Evolutionary conservation across 2,329 filamentous ascomycete genomes (phyloP).

Genomic region (Raffaelea albimanens): DNA sequence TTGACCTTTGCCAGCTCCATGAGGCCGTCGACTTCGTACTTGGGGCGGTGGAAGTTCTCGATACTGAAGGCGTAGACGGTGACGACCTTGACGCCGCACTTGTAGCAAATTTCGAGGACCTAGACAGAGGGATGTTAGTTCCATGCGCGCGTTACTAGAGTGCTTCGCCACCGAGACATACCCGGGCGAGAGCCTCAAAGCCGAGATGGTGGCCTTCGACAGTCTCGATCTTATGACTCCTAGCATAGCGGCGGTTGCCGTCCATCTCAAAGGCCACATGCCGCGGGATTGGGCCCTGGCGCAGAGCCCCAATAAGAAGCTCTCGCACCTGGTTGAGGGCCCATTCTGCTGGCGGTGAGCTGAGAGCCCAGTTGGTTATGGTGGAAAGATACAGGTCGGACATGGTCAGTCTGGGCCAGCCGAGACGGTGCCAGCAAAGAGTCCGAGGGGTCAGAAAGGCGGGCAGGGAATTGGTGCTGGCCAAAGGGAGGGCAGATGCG

Average conservation of each 20-base stretch:
- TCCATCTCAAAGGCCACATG: conserved; percentile 99
- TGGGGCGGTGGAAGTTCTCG: conserved; percentile 95
- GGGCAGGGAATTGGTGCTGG: no score
- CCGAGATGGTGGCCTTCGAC: conserved; percentile 93
- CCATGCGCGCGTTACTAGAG: no score
- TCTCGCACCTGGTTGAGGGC: conserved; percentile 69
- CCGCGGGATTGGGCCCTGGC: conserved; percentile 83
- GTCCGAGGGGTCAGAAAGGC: no score
- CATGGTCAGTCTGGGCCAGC: conserved; percentile 25
- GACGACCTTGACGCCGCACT: conserved; percentile 90
- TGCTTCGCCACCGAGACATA: conserved; percentile 33
- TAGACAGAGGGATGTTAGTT: conserved; percentile 26
- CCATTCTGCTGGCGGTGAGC: conserved; percentile 89
- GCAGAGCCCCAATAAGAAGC: conserved; percentile 76
- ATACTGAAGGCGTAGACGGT: conserved; percentile 98
- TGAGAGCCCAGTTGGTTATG: conserved; percentile 60
- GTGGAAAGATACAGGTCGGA: conserved; percentile 42
- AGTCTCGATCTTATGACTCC: conserved; percentile 85
- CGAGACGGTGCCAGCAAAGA: neutral
- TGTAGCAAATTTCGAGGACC: conserved; percentile 97
- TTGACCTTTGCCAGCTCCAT: conserved; percentile 99
- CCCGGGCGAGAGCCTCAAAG: conserved; percentile 86
- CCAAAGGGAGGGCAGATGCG: no score
- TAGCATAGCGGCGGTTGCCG: conserved; percentile 87
- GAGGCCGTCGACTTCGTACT: conserved; percentile 90